These are phyloP conservation scores for Vanrija humicola DNA, from an alignment of 1,284 basidiomycete species.

Conservation along the genomic window DNA sequence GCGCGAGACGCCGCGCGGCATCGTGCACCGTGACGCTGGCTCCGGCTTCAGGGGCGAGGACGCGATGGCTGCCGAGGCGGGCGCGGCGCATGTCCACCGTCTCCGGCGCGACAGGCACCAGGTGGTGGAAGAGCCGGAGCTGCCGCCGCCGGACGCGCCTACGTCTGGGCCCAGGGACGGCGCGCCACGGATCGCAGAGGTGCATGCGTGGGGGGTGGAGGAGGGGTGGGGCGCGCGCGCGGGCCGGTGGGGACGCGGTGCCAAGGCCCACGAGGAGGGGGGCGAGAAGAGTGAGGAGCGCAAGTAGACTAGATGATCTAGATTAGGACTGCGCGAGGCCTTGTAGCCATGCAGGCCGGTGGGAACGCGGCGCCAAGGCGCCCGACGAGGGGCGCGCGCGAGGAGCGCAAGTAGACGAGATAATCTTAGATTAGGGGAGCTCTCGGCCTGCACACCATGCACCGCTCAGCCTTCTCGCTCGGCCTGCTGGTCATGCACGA, in stretches of 20 bases:
- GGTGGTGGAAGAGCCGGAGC: background rate
- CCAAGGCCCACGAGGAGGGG: slow-evolving; percentile 17
- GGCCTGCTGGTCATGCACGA: too few relatives aligned
- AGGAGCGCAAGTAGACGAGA: too few relatives aligned
- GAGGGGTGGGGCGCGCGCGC: slow-evolving; percentile 52
- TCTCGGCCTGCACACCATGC: too few relatives aligned
- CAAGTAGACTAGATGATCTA: background rate
- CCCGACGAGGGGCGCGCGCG: too few relatives aligned
- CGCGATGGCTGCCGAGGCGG: background rate
- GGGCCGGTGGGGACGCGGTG: slow-evolving; percentile 52
- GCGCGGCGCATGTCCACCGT: background rate
- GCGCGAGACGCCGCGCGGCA: background rate
- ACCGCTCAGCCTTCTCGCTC: too few relatives aligned
- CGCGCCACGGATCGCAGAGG: slow-evolving; percentile 35
- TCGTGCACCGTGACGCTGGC: background rate
- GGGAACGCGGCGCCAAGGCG: too few relatives aligned
- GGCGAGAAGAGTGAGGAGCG: background rate
- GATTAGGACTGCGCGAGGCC: background rate
- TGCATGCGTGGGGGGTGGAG: slow-evolving; percentile 48
- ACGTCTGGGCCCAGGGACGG: slow-evolving; percentile 11
- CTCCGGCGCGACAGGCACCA: slow-evolving; percentile 1
- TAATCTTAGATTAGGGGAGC: too few relatives aligned
- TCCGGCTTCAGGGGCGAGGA: background rate
- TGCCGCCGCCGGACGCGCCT: background rate
- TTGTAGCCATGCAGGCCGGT: too few relatives aligned